Evolutionary conservation across 2,329 filamentous ascomycete species (phyloP), one percentile per base, ranked within the genome.

Genomic region (Scortechinia acanthostroma): DNA sequence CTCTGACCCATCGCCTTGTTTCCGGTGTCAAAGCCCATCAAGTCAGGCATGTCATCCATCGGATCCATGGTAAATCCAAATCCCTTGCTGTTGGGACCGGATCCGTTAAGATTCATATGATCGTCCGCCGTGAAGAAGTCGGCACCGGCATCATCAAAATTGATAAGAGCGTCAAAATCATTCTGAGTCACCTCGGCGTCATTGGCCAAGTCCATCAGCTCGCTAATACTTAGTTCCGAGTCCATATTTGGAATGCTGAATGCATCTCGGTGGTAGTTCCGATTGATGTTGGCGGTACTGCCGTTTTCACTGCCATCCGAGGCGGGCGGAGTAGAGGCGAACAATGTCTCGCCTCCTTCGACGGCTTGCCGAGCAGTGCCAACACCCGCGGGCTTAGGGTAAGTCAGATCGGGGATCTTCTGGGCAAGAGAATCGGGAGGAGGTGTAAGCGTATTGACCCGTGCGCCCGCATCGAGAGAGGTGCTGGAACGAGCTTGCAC

Each of bases 161-260:
- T 68, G 50, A 70, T 66, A 45, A 70, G 49, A 1, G 65, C 63
- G 45, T 70, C 67, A 21, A 70, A 65, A 45, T 69, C 66, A 43
- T 67, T 65, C 45, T 68, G 62, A 2, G 60, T 67, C 19, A 66
- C 64, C 46, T 68, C 64, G 4, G 61, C 64, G 42, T 66, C 64
- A 43, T 68, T 66, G 21, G 65, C 65, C 21, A 68, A 50, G 47
- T 65, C 63, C 58, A 66, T 67, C 22, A 68, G 54, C 43, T 66
- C 58, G 33, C 58, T 62, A 3, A 68, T 52, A 43, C 58, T 65
- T 47, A 65, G 47, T 22, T 66, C 60, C 2, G 57, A 48, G 37
- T 58, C 51, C 10, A 58, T n/a, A 19, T 44, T 40, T 20, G 53
- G 53, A n/a, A 55, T 58, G 33, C 47, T 50, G 22, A 61, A 57